Percentiles rank a stretch among this genome's conserved stretches.
Conservation (phyloP, 2,329 filamentous ascomycete species). For the Beauveria brongniartii region DNA sequence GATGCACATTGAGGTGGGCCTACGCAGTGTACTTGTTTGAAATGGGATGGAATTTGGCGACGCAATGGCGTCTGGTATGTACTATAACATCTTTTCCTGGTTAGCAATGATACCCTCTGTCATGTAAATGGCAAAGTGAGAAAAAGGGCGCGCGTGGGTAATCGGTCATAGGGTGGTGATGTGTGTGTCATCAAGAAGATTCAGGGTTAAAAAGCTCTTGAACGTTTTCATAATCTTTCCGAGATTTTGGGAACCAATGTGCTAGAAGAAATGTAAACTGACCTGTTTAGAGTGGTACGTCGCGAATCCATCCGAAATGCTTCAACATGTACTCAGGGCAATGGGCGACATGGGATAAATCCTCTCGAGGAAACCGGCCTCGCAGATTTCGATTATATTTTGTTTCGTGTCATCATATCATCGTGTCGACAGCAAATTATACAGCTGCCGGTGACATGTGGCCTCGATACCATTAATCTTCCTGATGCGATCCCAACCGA, state of each 20-base stretch:
- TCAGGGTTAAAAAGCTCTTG: slow-evolving; percentile 66
- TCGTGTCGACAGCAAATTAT: slow-evolving; percentile 22
- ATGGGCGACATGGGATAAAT: not conserved
- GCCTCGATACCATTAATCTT: slow-evolving; percentile 32
- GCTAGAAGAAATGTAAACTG: slow-evolving; percentile 26
- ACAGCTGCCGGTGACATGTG: slow-evolving; percentile 41
- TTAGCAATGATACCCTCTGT: slow-evolving; percentile 33
- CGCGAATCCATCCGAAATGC: not conserved
- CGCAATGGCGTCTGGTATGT: not conserved
- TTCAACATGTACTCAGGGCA: slow-evolving; percentile 11
- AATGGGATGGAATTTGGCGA: not conserved
- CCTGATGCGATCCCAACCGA: slow-evolving; percentile 37
- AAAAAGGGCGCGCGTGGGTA: slow-evolving; percentile 1
- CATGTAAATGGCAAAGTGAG: slow-evolving; percentile 16
- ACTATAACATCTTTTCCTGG: not conserved
- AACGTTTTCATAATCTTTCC: slow-evolving; percentile 50
- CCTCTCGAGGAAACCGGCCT: slow-evolving; percentile 7
- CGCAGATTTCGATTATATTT: slow-evolving; percentile 17
- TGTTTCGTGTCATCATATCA: slow-evolving; percentile 23
- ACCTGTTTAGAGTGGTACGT: slow-evolving; percentile 29
- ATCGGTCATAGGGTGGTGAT: slow-evolving; percentile 50
- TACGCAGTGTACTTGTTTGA: not conserved
- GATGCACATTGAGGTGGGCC: not conserved
- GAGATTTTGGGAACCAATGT: slow-evolving; percentile 18
- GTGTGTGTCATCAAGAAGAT: slow-evolving; percentile 48